These are phyloP conservation scores for Calycina marina DNA, from an alignment of 2,329 filamentous ascomycete species.

Conservation along the genomic window DNA sequence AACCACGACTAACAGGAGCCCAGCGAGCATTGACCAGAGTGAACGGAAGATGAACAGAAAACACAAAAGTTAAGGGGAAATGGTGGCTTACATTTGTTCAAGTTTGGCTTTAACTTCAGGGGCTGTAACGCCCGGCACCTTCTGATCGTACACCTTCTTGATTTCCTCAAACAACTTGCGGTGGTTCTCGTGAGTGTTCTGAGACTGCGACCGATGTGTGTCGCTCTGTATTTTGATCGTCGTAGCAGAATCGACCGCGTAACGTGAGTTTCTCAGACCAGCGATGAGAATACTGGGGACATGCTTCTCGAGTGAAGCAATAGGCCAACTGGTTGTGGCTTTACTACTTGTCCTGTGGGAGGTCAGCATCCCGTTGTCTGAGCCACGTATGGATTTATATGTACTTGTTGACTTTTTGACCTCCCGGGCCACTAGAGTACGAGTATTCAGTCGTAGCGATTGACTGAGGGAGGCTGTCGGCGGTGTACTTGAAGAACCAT, in stretches of 20 bases:
- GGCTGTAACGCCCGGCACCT: conserved; percentile 22
- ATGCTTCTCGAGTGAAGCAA: conserved; percentile 11
- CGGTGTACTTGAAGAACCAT: conserved; percentile 18
- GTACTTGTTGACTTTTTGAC: conserved; percentile 24
- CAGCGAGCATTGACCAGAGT: neutral
- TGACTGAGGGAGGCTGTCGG: conserved; percentile 14
- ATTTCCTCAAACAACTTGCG: conserved; percentile 18
- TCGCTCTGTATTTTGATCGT: conserved; percentile 20
- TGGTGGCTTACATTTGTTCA: conserved; percentile 24
- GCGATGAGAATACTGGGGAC: conserved; percentile 18
- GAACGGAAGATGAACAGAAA: neutral
- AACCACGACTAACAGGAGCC: neutral
- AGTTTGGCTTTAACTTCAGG: conserved; percentile 39
- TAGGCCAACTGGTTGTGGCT: conserved; percentile 19
- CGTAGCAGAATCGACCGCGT: conserved; percentile 18
- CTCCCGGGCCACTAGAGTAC: conserved; percentile 19
- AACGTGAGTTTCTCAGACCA: conserved; percentile 14
- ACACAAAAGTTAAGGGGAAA: conserved; percentile 1
- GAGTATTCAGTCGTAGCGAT: conserved; percentile 17
- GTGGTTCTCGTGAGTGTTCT: conserved; percentile 18
- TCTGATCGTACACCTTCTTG: conserved; percentile 14
- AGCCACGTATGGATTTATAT: neutral
- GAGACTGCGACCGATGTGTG: conserved; percentile 13
- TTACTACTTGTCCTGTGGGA: conserved; percentile 20
- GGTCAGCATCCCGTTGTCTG: conserved; percentile 3